Evolutionary conservation across 1,139 yeast genomes (phyloP), one percentile per base, ranked within the genome.

Genomic region (Geotrichum klebahnii): DNA sequence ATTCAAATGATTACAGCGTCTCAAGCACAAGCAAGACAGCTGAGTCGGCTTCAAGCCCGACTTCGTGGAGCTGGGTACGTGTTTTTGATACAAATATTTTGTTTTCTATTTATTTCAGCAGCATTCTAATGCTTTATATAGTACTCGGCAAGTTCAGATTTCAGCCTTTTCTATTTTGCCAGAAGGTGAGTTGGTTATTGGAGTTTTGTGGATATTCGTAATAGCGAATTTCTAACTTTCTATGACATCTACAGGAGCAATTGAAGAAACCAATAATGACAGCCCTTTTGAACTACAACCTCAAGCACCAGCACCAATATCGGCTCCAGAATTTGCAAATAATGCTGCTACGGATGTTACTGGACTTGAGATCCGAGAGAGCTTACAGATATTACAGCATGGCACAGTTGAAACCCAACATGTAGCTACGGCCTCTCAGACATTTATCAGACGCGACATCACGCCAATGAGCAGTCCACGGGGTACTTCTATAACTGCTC

Each of bases 41-140:
- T 19, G 32, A 36, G 42, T 19, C 46, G 60, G 17, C 56, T 57
- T 5, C 61, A 59, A 46, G 56, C 60, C 17, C 52, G 63, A 22
- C 44, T 58, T 14, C 55, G 63, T 9, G 63, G 63, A 29, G 62
- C 63, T 3, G 63, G 63, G 56, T 57, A 53, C 19, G 60, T 47
- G 22, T 20, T 14, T 12, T 12, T 36, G 5, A 17, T 12, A 8
- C 9, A 17, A 3, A 5, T 19, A 5, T 23, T 6, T 14, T 38
- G 23, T 36, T 22, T 2, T 32, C 40, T 16, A 12, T 19, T 29
- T 2, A 12, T 9, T 19, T 26, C 22, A 19, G 3, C 4, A 32
- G 29, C 32, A n/a, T 31, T 14, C 22, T 24, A 39, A 19, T 17
- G 35, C 43, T 40, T 41, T 38, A 44, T 6, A n/a, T 37, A 52